These are phyloP conservation scores for Creolimax fragrantissima DNA, from an alignment of 78 protist genomes.

Conservation along the genomic window DNA sequence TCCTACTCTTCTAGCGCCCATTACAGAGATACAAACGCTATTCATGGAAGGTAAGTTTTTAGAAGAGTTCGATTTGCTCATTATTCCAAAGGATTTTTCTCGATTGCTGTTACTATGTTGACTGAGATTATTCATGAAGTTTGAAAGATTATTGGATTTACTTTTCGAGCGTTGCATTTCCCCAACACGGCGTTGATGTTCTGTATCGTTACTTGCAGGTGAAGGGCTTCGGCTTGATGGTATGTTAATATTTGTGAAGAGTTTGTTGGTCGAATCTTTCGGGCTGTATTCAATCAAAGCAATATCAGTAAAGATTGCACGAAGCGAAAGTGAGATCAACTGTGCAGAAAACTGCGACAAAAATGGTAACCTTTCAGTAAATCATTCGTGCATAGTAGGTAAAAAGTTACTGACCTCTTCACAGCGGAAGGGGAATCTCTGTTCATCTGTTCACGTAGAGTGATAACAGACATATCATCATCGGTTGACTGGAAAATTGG, in stretches of 20 bases:
- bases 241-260: background rate
- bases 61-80: background rate
- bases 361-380: too few species aligned
- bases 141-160: background rate
- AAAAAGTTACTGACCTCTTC: too few species aligned
- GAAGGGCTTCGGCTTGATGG: background rate
- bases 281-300: too few species aligned
- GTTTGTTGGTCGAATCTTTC: too few species aligned
- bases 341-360: too few species aligned
- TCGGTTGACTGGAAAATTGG: too few species aligned
- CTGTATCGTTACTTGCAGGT: background rate
- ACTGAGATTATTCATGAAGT: background rate
- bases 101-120: background rate
- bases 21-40: background rate
- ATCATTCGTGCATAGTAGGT: too few species aligned
- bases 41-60: background rate
- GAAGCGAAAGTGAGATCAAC: too few species aligned
- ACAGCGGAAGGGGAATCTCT: too few species aligned
- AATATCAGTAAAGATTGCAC: too few species aligned
- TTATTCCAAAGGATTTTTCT: background rate
- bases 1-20: background rate
- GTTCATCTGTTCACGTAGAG: too few species aligned
- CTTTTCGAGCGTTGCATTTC: background rate
- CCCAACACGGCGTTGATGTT: background rate
- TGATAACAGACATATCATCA: too few species aligned